Evolutionary conservation across 73 alveolate species (phyloP).

Genomic region (Strombidium stylifer): DNA sequence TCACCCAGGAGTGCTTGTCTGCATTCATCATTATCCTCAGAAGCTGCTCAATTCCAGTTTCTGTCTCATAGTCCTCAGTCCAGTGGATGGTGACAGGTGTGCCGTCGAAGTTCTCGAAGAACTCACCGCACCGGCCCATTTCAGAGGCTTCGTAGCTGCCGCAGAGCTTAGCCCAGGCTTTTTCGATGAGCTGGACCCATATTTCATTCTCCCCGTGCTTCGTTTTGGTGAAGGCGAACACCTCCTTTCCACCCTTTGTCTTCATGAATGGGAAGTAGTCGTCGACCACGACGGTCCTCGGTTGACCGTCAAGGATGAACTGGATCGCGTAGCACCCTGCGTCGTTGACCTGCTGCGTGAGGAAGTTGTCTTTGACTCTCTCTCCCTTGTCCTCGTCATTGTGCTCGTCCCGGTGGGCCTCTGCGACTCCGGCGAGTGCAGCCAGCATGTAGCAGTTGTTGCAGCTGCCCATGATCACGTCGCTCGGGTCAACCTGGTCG

Average conservation of each 20-base stretch:
- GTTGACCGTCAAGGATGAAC: conserved; percentile 65
- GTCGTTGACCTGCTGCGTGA: no score
- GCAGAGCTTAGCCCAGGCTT: conserved; percentile 95
- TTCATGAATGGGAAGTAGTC: conserved; percentile 86
- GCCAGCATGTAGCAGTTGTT: conserved; percentile 76
- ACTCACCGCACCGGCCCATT: no score
- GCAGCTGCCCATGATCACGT: conserved; percentile 58
- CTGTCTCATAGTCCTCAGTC: no score
- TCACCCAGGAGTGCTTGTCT: no score
- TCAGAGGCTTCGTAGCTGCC: conserved; percentile 93
- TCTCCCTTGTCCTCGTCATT: no score
- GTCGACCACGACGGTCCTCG: conserved; percentile 78
- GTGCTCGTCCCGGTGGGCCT: no score
- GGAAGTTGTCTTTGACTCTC: conserved; percentile 52
- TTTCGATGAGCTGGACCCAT: conserved; percentile 95
- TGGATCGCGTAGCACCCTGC: conserved; percentile 82
- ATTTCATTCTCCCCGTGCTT: conserved; percentile 78
- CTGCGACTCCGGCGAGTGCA: conserved; percentile 73
- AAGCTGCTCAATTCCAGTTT: no score
- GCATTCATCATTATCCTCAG: no score
- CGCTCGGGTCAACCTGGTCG: no score
- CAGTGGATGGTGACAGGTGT: no score
- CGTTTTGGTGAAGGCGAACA: conserved; percentile 56
- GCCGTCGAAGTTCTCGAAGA: no score
- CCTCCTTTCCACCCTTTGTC: no score